Base-by-base conservation (phyloP, 163 green algal genomes). In the Smithsoniella earleae region DNA sequence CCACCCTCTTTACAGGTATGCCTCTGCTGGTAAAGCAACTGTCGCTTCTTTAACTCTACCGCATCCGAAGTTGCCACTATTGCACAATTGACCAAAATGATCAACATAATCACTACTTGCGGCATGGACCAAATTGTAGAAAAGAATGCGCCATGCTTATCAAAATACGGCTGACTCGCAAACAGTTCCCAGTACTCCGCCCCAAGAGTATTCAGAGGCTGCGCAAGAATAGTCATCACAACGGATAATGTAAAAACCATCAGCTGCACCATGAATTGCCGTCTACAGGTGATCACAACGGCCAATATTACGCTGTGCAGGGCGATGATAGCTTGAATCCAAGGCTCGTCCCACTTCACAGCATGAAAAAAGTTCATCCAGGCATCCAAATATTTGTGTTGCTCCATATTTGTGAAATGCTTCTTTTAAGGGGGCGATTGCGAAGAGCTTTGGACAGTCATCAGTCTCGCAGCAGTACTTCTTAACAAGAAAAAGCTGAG, bases 161-260 rank as follows among this genome's bases (percentile, higher is more conserved):
- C 58, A 34, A 69, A 69, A 38, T 69, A 69, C n/a, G 58, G 58
- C 58, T 69, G 58, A 38, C 30, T 43, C 27, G 58, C 58, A 69
- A 69, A 69, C 58, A 45, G 30, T 34, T 69, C 58, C 58, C 58
- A 69, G 58, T 38, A 69, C 18, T 43, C 8, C 18, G 58, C 58
- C 31, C 58, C 58, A n/a, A 69, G 25, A 36, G 30, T 69, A 38
- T 69, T 69, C 27, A 69, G 18, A n/a, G 31, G 58, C 20, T 69
- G n/a, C 25, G 58, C 58, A 43, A 36, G 43, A 25, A 16, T 31
- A 30, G 43, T 31, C 25, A 36, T 34, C 18, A 18, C 38, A 20
- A 36, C 3, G 28, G 58, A 30, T 13, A 38, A 25, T 18, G 25
- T 16, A 69, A 69, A 69, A 4, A 69, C 25, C 6, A 33, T n/a